Evolutionary conservation across 2,329 filamentous ascomycete genomes (phyloP).

Genomic region (Fusarium ramigenum): DNA sequence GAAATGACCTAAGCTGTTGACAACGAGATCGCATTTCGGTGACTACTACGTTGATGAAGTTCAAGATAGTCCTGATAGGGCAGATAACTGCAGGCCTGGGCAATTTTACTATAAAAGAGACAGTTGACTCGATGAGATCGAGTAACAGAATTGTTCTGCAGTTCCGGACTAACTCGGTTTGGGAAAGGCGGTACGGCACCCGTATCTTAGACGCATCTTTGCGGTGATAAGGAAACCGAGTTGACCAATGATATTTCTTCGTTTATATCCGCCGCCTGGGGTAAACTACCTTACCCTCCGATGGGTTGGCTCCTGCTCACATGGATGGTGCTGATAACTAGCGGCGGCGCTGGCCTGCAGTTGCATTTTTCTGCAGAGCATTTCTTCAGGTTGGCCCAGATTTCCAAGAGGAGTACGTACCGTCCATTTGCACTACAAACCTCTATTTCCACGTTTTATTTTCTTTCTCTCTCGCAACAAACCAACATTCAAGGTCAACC

Average conservation of each 20-base stretch:
- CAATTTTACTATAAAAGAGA: constrained; percentile 17
- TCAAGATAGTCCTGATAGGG: constrained; percentile 20
- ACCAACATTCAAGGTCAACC: not conserved
- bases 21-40: constrained; percentile 14
- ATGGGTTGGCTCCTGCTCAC: constrained; percentile 21
- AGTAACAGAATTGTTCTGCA: constrained; percentile 48
- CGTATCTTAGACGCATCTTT: constrained; percentile 33
- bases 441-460: not conserved
- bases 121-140: constrained; percentile 57
- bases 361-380: constrained; percentile 14
- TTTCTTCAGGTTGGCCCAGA: constrained; percentile 9
- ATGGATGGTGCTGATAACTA: constrained; percentile 21
- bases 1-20: constrained; percentile 10
- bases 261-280: constrained; percentile 32
- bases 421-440: not conserved
- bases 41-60: constrained; percentile 8
- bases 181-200: constrained; percentile 9
- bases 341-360: constrained; percentile 4
- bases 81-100: constrained; percentile 21
- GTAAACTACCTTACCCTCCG: constrained; percentile 35
- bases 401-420: not conserved
- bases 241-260: constrained; percentile 25
- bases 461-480: not conserved
- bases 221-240: constrained; percentile 28
- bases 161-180: constrained; percentile 25